A percentile compares a stretch with the other conserved stretches of the same genome.
phyloP scores from a whole-genome alignment of 2,329 filamentous ascomycete species.

The Ceratocystis lukuohia region DNA sequence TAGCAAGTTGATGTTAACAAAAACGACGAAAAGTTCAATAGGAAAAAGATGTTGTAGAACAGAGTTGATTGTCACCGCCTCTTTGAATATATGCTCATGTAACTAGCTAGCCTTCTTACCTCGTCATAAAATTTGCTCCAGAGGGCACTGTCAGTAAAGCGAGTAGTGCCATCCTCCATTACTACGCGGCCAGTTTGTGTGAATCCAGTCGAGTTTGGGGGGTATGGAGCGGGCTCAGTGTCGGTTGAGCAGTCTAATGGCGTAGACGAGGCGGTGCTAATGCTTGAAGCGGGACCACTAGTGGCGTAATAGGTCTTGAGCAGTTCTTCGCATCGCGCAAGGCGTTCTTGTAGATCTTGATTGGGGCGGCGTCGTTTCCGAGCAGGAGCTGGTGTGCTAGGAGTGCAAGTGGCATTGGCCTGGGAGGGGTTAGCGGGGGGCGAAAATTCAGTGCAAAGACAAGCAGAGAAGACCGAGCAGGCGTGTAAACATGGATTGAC shows the following conservation, averaged over 20 bases:
- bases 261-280: constrained; percentile 1
- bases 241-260: constrained; percentile 5
- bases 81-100: too few relatives aligned
- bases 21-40: background rate
- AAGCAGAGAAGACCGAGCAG: background rate
- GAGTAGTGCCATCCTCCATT: constrained; percentile 40
- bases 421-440: constrained; percentile 10
- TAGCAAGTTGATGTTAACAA: background rate
- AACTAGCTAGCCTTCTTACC: constrained; percentile 27
- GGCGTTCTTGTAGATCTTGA: constrained; percentile 47
- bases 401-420: constrained; percentile 47
- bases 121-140: constrained; percentile 43
- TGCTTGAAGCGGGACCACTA: constrained; percentile 18
- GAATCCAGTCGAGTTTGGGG: constrained; percentile 25
- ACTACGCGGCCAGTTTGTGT: constrained; percentile 40
- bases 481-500: background rate
- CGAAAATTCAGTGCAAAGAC: background rate
- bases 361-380: constrained; percentile 47
- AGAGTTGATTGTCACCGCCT: background rate
- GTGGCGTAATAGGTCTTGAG: constrained; percentile 42
- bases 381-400: constrained; percentile 46
- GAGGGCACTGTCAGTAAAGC: constrained; percentile 45
- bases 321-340: constrained; percentile 45
- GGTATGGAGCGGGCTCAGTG: constrained; percentile 18
- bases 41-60: background rate